Base-by-base conservation (phyloP, 352 stramenopile species). In the Phytopythium helicoides region DNA sequence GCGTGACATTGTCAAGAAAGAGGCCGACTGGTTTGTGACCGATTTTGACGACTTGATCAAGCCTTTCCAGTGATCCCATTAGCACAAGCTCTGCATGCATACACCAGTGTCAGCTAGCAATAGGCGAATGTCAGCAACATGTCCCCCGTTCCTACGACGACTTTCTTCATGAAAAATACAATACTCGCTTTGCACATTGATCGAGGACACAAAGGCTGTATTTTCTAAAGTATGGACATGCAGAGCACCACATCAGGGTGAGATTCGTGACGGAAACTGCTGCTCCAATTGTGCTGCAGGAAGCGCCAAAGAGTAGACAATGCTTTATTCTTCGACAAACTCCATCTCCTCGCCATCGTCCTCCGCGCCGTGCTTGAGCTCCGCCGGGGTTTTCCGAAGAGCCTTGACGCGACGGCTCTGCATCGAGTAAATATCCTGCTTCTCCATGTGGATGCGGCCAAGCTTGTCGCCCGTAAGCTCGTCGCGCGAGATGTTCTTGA, bases 401-500 rank as follows among this genome's bases (percentile, higher is more conserved):
- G 95, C 96, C 79, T 98, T 98, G 58, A 95, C 83, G 62, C 97
- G 97, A 51, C 94, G 86, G 56, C 92, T 95, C 64, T 97, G 81
- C 86, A 98, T 98, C 59, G 88, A 94, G 66, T 97, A 97, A 60
- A 99, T 86, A 77, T 99, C 91, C 77, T 99, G 97, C 64, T 90
- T 94, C 39, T 98, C 95, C 53, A 99, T 80, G 82, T 99, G 97
- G 75, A 99, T 90, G 59, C 95, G 89, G 58, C 97, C 97, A 56
- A 99, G 73, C 64, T 97, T 99, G 77, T 99, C 96, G 62, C 97
- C 96, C 71, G 98, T 98, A 45, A 98, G 74, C 66, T 98, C 98
- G 56, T 98, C 97, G 68, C 76, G 76, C 66, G 96, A 95, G 64
- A 99, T 97, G 68, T 97, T 98, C 86, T 99, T 99, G 68, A 98